Conservation (phyloP, 257 asterid genomes). For the Paulownia fortunei region DNA sequence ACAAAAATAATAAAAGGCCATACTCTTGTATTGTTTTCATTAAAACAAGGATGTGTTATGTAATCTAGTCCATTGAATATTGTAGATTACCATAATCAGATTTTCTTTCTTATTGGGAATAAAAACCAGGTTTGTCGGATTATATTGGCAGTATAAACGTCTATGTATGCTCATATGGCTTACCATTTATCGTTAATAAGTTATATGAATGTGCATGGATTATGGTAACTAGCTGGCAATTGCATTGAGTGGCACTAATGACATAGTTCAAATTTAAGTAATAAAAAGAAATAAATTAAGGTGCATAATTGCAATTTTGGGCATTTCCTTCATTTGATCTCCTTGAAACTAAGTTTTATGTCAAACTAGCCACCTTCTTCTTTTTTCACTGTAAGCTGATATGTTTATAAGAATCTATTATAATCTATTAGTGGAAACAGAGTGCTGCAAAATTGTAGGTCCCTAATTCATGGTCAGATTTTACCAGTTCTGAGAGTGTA, state of each 20-base stretch:
- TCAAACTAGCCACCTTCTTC: background rate
- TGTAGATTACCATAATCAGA: background rate
- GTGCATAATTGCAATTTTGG: background rate
- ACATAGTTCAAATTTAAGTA: background rate
- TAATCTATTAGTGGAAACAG: constrained; percentile 10
- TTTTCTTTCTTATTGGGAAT: constrained; percentile 1
- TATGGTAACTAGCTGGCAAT: constrained; percentile 9
- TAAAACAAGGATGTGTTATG: background rate
- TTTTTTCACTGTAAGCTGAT: constrained; percentile 1
- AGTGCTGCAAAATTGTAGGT: background rate
- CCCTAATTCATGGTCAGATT: background rate
- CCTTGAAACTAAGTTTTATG: background rate
- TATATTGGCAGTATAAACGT: background rate
- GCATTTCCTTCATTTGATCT: constrained; percentile 1
- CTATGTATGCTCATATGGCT: background rate
- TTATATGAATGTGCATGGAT: constrained; percentile 3
- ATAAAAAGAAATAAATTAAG: background rate
- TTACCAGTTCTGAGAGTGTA: background rate
- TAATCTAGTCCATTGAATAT: background rate
- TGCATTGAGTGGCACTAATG: constrained; percentile 4
- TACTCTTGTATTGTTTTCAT: background rate
- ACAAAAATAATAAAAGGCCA: background rate
- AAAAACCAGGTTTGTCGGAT: background rate
- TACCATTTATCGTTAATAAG: background rate
- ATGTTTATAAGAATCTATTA: background rate